These are phyloP conservation scores for Saccharomyces hybrid DNA, from an alignment of 1,139 yeast genomes.

Conservation along the genomic window DNA sequence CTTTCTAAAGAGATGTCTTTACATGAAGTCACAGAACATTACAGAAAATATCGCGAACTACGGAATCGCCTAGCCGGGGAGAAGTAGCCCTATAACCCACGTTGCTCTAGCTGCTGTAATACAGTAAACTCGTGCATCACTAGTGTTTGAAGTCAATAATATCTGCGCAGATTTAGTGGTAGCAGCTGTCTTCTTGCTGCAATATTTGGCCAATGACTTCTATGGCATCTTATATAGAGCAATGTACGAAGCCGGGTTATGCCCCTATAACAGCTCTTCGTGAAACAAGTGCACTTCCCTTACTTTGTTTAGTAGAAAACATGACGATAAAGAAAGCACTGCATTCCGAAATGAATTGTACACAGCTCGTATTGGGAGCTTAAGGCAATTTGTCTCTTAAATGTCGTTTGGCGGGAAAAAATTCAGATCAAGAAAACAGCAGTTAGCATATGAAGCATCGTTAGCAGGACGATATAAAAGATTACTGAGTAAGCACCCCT, in stretches of 20 bases:
- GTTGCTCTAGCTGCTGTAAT: neutral
- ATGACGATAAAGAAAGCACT: neutral
- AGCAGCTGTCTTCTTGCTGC: no score
- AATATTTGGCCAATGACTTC: no score
- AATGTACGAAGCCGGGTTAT: neutral
- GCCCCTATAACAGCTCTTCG: neutral
- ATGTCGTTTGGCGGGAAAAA: constrained; percentile 35
- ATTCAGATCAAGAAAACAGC: constrained; percentile 65
- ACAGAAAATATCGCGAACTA: neutral
- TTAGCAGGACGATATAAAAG: constrained; percentile 65
- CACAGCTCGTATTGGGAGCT: no score
- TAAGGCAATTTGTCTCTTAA: neutral
- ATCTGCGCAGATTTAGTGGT: no score
- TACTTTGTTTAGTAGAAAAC: neutral
- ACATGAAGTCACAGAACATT: neutral
- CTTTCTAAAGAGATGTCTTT: neutral
- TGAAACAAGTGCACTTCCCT: neutral
- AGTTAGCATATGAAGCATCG: constrained; percentile 55
- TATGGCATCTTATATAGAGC: no score
- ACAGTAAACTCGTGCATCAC: neutral
- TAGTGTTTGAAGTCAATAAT: neutral
- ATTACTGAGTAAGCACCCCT: constrained; percentile 60
- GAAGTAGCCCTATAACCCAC: no score
- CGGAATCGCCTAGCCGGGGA: neutral
- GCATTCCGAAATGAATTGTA: no score